Evolutionary conservation across 2,329 filamentous ascomycete species (phyloP), one percentile per base, ranked within the genome.

Genomic region (Sclerotinia minor): DNA sequence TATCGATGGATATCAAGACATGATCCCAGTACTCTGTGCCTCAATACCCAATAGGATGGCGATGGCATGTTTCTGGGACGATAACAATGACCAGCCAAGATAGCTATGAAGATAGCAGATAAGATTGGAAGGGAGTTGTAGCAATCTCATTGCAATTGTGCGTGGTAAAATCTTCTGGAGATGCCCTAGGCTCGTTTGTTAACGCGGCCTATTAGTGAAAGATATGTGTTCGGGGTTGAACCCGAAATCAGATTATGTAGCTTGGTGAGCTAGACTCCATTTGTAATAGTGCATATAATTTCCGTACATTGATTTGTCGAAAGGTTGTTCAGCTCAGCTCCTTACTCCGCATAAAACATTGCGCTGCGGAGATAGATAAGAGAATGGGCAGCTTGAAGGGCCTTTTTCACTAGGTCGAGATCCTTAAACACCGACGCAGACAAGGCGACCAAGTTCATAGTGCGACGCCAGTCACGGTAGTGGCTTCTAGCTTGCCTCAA

Each of bases 71-170:
- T 17, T 60, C 58, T 60, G 44, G 15, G 58, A n/a, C 44, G 44
- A 49, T 45, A 59, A 55, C 32, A 55, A 41, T 41, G 13, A 3
- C 38, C 32, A 53, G 24, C 26, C 50, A 53, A 53, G 50, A 53
- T 32, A 55, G 53, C 21, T 54, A 15, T 32, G 5, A 21, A 45
- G 57, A 59, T 60, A 44, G 19, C 7, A 60, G 58, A 60, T 60
- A 60, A 49, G 44, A 35, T 47, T 32, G 21, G 58, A 47, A 35
- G 29, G 21, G 58, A 19, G 26, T 24, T 47, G 13, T n/a, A 24
- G 11, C 41, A 59, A 59, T 47, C 57, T 59, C 57, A 8, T 59
- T 47, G 57, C 41, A 47, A 60, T 47, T n/a, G 44, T 47, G 41
- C 17, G 38, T 60, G 26, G 57, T 60, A 45, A 60, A 60, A n/a